Evolutionary conservation across 352 stramenopile species (phyloP).

Genomic region (Pythium coloratum): DNA sequence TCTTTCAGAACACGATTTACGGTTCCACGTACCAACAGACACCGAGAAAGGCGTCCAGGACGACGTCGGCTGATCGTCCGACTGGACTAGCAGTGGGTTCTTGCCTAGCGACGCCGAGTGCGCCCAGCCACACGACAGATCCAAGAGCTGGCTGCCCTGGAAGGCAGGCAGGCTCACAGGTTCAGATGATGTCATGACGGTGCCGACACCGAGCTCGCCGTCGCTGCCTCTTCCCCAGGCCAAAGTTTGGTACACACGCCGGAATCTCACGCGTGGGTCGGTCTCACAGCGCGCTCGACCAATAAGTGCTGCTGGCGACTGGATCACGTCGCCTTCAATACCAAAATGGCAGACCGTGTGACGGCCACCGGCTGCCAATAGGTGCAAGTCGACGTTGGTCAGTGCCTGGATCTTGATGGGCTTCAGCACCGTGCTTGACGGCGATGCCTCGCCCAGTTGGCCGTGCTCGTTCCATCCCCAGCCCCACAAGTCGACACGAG

Average conservation of each 20-base stretch:
- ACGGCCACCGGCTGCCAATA: constrained; percentile 34
- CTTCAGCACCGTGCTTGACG: constrained; percentile 20
- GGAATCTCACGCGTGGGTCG: constrained; percentile 17
- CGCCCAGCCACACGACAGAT: constrained; percentile 36
- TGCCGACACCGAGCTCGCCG: constrained; percentile 38
- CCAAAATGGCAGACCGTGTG: constrained; percentile 37
- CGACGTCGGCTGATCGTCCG: constrained; percentile 17
- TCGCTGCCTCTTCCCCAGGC: constrained; percentile 42
- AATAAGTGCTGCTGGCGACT: constrained; percentile 1
- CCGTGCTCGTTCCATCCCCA: constrained; percentile 48
- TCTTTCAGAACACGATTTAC: not conserved
- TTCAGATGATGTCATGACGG: constrained; percentile 19
- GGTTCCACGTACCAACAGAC: constrained; percentile 15
- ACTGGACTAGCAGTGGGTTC: constrained; percentile 14
- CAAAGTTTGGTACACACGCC: constrained; percentile 28
- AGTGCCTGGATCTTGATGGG: constrained; percentile 24
- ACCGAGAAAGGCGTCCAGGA: constrained; percentile 7
- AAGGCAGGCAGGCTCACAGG: constrained; percentile 19
- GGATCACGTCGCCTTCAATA: constrained; percentile 11
- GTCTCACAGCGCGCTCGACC: constrained; percentile 24
- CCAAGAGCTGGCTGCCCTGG: constrained; percentile 20
- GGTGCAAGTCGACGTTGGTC: constrained; percentile 27
- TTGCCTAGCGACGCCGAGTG: constrained; percentile 29
- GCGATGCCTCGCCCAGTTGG: constrained; percentile 30
- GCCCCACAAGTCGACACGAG: constrained; percentile 33